Evolutionary conservation across 176 grass and related monocot species (phyloP), one percentile per base, ranked within the genome.

Genomic region (Musa acuminata): DNA sequence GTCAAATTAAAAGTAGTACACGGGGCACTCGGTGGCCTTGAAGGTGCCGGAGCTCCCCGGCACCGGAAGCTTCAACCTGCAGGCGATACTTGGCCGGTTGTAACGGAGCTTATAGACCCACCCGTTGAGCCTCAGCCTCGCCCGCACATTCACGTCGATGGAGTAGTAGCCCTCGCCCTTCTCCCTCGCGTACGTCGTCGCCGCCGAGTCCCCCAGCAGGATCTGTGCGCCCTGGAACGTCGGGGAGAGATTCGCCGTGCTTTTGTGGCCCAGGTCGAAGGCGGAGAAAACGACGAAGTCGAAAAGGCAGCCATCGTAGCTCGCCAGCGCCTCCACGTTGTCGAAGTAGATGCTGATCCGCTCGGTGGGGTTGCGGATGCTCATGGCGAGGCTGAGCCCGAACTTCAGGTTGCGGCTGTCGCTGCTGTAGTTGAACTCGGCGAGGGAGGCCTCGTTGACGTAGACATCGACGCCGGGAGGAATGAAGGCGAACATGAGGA

Each of bases 311-410:
- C 51, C 63, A 8, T 16, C 13, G 62, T 67, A 78, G 2, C 17
- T 0, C 8, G 63, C 49, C 12, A 2, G 20, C 21, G 75, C 75
- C 75, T 67, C 63, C 12, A 78, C 13, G 62, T 2, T 1, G 60
- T 67, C 50, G 75, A 27, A 78, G 62, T 78, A 67, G 63, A 78
- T 53, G 75, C 55, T 9, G 63, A 67, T 17, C 8, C 51, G 20
- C 22, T 7, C 0, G 63, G 54, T 78, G 21, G 75, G 75, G 50
- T 78, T 78, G 75, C 62, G 51, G 13, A 78, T 12, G 75, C 12
- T 25, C 8, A 78, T 21, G 49, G 17, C 75, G 50, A 67, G 22
- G 23, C 49, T 53, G 75, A 78, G 49, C 51, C 54, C 67, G 63
- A 67, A 78, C 12, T 13, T 1, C 21, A 67, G 75, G 8, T 3